These are phyloP conservation scores for Quercus tomentella DNA, from an alignment of 331 rosid genomes.

Conservation along the genomic window DNA sequence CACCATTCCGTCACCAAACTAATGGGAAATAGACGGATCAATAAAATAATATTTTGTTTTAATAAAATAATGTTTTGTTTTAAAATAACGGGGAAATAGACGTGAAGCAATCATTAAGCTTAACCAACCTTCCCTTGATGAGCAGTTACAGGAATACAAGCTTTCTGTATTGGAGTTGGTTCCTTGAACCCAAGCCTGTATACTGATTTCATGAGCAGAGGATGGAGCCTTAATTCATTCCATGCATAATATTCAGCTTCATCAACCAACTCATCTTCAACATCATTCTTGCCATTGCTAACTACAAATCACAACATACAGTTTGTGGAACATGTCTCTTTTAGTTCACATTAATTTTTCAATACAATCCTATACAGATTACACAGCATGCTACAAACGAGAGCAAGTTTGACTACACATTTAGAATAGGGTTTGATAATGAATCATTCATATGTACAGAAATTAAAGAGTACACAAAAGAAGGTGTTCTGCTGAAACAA, in stretches of 20 bases:
- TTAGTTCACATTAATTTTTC: neutral
- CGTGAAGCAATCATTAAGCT: neutral
- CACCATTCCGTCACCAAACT: no score
- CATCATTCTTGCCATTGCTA: slow-evolving; percentile 31
- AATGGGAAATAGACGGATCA: no score
- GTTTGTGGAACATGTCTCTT: slow-evolving; percentile 5
- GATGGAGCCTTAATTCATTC: slow-evolving; percentile 93
- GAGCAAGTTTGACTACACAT: neutral
- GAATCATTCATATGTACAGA: neutral
- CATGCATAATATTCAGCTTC: slow-evolving; percentile 76
- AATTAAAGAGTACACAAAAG: neutral
- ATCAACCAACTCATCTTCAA: slow-evolving; percentile 45
- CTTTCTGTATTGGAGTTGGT: slow-evolving; percentile 88
- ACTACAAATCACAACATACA: slow-evolving; percentile 24
- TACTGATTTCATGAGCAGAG: slow-evolving; percentile 73
- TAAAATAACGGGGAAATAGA: no score
- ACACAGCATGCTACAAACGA: neutral
- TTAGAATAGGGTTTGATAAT: no score
- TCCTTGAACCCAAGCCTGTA: slow-evolving; percentile 80
- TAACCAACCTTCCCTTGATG: slow-evolving; percentile 88
- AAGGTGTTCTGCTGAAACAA: neutral
- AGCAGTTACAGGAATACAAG: slow-evolving; percentile 96
- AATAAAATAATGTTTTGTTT: no score
- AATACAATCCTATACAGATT: neutral
- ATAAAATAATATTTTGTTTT: no score